A percentile compares a stretch with the other conserved stretches of the same genome.
phyloP scores from a whole-genome alignment of 2,329 filamentous ascomycete species.

The Paraphoma chrysanthemicola region DNA sequence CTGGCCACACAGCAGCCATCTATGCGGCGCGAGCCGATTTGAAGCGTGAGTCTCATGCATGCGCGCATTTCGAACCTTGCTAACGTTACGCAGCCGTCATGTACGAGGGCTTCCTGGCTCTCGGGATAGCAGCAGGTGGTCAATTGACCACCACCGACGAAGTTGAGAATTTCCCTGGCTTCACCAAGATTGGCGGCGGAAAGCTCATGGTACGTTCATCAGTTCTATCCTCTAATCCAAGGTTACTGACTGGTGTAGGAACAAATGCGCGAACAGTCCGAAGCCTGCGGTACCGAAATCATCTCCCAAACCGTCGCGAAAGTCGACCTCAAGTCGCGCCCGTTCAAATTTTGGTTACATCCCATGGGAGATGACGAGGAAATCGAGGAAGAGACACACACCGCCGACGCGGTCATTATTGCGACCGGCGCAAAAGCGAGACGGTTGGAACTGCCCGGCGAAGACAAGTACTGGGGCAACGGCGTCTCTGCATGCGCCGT shows the following conservation, averaged over 20 bases:
- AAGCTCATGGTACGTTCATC: conserved; percentile 75
- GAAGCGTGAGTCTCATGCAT: conserved; percentile 67
- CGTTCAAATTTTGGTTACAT: conserved; percentile 84
- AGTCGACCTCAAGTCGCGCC: conserved; percentile 80
- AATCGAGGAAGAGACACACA: conserved; percentile 74
- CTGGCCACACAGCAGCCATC: conserved; percentile 95
- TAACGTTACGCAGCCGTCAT: conserved; percentile 70
- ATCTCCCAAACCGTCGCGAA: conserved; percentile 90
- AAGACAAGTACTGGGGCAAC: conserved; percentile 97
- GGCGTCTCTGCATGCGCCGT: conserved; percentile 96
- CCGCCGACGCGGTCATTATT: conserved; percentile 90
- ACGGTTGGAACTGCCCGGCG: conserved; percentile 81
- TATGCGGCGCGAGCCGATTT: conserved; percentile 95
- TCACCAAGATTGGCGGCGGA: conserved; percentile 85
- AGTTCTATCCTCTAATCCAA: neutral
- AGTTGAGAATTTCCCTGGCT: conserved; percentile 97
- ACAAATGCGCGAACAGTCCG: conserved; percentile 89
- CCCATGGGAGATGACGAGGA: conserved; percentile 81
- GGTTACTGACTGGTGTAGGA: conserved; percentile 58
- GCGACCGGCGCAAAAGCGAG: conserved; percentile 94
- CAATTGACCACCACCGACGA: conserved; percentile 99
- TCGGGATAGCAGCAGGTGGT: conserved; percentile 93
- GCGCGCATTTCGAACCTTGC: neutral
- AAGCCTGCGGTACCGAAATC: conserved; percentile 90
- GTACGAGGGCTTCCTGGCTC: conserved; percentile 97